Percentiles rank a stretch among this genome's conserved stretches.
These are phyloP conservation scores for Megacollybia platyphylla DNA, from an alignment of 1,284 basidiomycete species.

Conservation along the genomic window DNA sequence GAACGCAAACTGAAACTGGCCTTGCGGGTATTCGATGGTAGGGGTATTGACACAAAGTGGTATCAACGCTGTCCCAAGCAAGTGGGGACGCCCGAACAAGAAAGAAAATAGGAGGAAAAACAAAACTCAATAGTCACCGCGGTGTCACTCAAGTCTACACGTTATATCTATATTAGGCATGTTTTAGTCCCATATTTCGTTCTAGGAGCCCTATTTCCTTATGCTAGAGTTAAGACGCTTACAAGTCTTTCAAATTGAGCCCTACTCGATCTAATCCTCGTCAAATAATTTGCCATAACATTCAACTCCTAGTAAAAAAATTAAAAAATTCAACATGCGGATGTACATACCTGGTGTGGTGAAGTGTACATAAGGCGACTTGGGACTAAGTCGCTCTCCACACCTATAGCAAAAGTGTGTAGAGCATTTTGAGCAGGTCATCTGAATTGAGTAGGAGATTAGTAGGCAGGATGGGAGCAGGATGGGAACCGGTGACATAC, in stretches of 20 bases:
- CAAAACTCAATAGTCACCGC: slow-evolving; percentile 7
- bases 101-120: slow-evolving; percentile 14
- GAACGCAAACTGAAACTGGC: slow-evolving; percentile 11
- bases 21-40: slow-evolving; percentile 6
- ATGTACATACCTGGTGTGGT: slow-evolving; percentile 25
- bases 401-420: slow-evolving; percentile 75
- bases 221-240: too few species aligned
- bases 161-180: neutral
- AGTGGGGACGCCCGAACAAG: slow-evolving; percentile 11
- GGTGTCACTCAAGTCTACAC: slow-evolving; percentile 4
- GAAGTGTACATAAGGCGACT: slow-evolving; percentile 61
- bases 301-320: neutral
- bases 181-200: too few species aligned
- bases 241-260: too few species aligned
- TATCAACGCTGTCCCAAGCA: slow-evolving; percentile 28
- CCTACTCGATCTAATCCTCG: neutral
- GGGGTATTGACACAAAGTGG: slow-evolving; percentile 39
- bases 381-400: slow-evolving; percentile 33
- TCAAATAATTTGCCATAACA: slow-evolving; percentile 29
- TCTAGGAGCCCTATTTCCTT: too few species aligned
- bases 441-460: slow-evolving; percentile 26
- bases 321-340: too few species aligned
- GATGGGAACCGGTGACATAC: slow-evolving; percentile 25
- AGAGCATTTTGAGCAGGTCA: slow-evolving; percentile 58
- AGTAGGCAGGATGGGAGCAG: slow-evolving; percentile 1